These are phyloP conservation scores for Boletus vinaceobasis DNA, from an alignment of 768 basidiomycete species.

Conservation along the genomic window DNA sequence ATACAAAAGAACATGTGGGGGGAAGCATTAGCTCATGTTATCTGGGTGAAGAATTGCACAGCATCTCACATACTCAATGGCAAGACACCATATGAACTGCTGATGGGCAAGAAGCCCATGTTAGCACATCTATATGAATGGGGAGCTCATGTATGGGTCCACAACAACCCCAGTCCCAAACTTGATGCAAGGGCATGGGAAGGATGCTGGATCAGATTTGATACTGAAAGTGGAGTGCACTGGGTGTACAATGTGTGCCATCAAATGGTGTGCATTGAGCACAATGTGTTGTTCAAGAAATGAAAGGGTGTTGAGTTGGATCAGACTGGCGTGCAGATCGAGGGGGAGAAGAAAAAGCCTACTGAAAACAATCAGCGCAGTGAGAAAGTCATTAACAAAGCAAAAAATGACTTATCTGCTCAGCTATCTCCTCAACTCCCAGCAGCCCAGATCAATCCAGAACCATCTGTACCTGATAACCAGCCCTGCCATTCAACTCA, in stretches of 20 bases:
- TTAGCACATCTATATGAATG: not conserved
- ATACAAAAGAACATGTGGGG: not conserved
- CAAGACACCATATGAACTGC: not conserved
- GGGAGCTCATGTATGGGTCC: not conserved
- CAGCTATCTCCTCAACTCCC: too few species aligned
- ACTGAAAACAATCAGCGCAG: too few species aligned
- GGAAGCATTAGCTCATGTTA: not conserved
- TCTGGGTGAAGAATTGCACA: not conserved
- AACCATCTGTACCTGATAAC: too few species aligned
- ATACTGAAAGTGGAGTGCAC: not conserved
- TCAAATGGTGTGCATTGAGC: not conserved
- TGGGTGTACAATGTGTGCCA: fast-evolving
- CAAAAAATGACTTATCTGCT: too few species aligned
- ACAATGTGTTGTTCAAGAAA: not conserved
- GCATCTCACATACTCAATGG: not conserved
- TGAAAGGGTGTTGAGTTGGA: too few species aligned
- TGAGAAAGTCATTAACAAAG: too few species aligned
- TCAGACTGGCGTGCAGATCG: too few species aligned
- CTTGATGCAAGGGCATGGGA: not conserved
- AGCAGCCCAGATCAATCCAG: too few species aligned
- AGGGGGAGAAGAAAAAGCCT: too few species aligned
- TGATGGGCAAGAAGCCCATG: not conserved
- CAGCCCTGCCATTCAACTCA: too few species aligned
- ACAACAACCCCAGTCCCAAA: not conserved
- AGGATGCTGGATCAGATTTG: not conserved